Evolutionary conservation across 1,284 basidiomycete genomes (phyloP).

Genomic region (Singerocomus rubriflavus): DNA sequence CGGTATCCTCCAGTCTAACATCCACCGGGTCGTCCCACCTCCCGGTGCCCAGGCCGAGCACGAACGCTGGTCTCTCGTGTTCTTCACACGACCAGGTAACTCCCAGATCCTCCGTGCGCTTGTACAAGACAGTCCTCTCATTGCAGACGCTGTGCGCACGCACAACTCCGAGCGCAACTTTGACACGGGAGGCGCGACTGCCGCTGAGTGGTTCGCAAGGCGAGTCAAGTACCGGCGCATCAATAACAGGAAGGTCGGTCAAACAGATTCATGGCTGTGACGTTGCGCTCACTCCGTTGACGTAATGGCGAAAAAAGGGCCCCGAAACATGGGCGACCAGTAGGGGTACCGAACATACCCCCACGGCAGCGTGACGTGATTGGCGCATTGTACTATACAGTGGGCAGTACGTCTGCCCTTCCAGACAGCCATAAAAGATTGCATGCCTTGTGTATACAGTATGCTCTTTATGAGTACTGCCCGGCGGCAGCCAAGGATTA

Average conservation of each 20-base stretch:
- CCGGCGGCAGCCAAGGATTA: too few relatives aligned
- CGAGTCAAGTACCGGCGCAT: constrained; percentile 46
- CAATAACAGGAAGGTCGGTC: constrained; percentile 41
- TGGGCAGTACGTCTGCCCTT: too few relatives aligned
- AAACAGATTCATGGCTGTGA: neutral
- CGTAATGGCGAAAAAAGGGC: constrained; percentile 22
- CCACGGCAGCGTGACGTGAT: constrained; percentile 14
- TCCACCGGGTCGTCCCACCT: constrained; percentile 51
- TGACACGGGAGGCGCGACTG: constrained; percentile 38
- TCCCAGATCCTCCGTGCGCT: constrained; percentile 45
- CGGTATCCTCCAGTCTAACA: constrained; percentile 54
- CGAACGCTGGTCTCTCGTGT: constrained; percentile 59
- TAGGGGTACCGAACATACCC: constrained; percentile 35
- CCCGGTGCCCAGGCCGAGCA: constrained; percentile 43
- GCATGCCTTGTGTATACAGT: too few relatives aligned
- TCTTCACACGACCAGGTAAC: constrained; percentile 60
- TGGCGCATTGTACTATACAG: too few relatives aligned
- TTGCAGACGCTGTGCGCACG: constrained; percentile 39
- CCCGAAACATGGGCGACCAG: constrained; percentile 37
- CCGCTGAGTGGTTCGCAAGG: constrained; percentile 47
- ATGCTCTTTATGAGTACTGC: too few relatives aligned
- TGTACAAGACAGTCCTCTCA: constrained; percentile 46
- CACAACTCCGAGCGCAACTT: constrained; percentile 33
- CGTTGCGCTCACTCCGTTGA: neutral
- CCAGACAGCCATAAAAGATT: too few relatives aligned